A percentile compares a stretch with the other conserved stretches of the same genome.
Evolutionary conservation across 148 eudicot species (phyloP).

Genomic region (Vaccinium corymbosum): DNA sequence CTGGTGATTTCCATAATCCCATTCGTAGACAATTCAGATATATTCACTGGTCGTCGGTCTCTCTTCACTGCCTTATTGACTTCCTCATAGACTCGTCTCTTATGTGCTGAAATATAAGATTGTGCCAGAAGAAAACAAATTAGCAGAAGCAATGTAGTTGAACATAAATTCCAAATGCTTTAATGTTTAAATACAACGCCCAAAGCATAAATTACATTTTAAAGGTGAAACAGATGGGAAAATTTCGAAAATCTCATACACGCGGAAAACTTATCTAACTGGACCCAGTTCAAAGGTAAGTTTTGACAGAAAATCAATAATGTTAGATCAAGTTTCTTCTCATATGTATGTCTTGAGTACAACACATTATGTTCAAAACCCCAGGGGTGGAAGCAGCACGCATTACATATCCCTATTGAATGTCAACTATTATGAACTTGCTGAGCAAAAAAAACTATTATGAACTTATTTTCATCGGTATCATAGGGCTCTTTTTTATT

Average conservation of each 20-base stretch:
- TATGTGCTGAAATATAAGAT: conserved; percentile 55
- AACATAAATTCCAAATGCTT: conserved; percentile 4
- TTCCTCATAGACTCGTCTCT: conserved; percentile 85
- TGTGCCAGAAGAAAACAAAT: conserved; percentile 11
- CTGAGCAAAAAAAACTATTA: no score
- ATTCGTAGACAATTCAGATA: conserved; percentile 80
- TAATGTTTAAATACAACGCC: background rate
- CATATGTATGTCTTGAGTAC: background rate
- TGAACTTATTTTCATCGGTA: background rate
- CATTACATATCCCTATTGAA: background rate
- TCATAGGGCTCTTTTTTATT: background rate
- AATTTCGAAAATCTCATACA: background rate
- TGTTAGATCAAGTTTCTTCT: background rate
- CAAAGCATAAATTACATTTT: background rate
- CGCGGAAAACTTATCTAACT: background rate
- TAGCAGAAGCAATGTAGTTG: conserved; percentile 2
- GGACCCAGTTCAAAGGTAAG: background rate
- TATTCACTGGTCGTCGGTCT: conserved; percentile 78
- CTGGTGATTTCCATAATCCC: conserved; percentile 96
- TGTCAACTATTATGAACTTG: background rate
- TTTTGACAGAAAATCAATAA: background rate
- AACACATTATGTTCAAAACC: background rate
- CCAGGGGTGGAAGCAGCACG: background rate
- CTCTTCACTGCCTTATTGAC: conserved; percentile 85
- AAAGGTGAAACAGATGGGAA: background rate